Percentiles rank a stretch among this genome's conserved stretches.
These are phyloP conservation scores for Purpureocillium lavendulum DNA, from an alignment of 2,329 filamentous ascomycete genomes.

Conservation along the genomic window DNA sequence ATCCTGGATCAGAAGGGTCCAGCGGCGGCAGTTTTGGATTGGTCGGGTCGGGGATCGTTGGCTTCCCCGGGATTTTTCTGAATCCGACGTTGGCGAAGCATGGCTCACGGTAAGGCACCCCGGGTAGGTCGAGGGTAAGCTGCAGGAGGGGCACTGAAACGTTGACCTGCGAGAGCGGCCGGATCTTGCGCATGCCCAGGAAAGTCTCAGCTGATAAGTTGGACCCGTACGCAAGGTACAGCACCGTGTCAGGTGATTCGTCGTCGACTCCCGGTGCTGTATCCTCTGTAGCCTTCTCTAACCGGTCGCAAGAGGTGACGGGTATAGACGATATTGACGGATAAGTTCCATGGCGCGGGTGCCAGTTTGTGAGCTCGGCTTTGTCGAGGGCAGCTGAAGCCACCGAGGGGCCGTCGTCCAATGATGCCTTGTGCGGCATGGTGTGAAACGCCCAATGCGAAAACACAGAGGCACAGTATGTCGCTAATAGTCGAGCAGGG, in stretches of 20 bases:
- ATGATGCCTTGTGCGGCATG: too few species aligned
- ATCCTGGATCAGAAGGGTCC: constrained; percentile 12
- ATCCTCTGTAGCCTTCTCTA: constrained; percentile 19
- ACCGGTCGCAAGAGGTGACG: constrained; percentile 17
- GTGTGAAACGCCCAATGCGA: too few species aligned
- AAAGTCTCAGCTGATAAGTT: constrained; percentile 80
- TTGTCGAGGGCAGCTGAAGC: constrained; percentile 16
- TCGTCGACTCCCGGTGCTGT: constrained; percentile 13
- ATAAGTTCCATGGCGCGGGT: constrained; percentile 14
- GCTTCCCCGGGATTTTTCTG: constrained; percentile 41
- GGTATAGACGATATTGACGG: constrained; percentile 23
- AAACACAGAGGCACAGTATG: too few species aligned
- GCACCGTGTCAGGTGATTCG: constrained; percentile 40
- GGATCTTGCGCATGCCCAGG: constrained; percentile 66
- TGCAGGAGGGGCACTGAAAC: constrained; percentile 72
- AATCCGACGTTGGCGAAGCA: constrained; percentile 80
- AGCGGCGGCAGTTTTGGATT: constrained; percentile 18
- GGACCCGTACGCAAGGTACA: constrained; percentile 87
- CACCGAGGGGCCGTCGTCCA: constrained; percentile 1
- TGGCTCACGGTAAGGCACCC: constrained; percentile 78
- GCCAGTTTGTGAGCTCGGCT: constrained; percentile 10
- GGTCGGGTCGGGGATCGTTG: constrained; percentile 22
- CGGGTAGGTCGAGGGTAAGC: constrained; percentile 78
- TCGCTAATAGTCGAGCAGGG: too few species aligned
- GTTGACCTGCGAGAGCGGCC: constrained; percentile 70